Percentiles rank a stretch among this genome's conserved stretches.
These are phyloP conservation scores for Cenococcum geophilum DNA, from an alignment of 495 filamentous ascomycete genomes.

Conservation along the genomic window DNA sequence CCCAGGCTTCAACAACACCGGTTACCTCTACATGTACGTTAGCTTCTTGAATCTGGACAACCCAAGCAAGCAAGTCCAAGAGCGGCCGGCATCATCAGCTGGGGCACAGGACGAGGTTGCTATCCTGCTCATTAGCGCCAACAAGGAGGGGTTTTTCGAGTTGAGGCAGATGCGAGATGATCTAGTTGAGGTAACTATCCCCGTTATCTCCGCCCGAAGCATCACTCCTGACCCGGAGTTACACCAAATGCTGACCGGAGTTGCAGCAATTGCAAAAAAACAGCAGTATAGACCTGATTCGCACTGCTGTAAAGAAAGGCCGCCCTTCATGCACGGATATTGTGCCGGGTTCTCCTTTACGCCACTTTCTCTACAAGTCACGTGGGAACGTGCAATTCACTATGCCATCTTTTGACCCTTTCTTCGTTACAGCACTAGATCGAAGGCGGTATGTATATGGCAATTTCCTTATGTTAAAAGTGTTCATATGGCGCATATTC, in stretches of 20 bases:
- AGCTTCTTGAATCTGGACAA: conserved; percentile 68
- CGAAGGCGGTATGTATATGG: conserved; percentile 52
- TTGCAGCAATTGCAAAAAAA: conserved; percentile 62
- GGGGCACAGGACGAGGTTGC: conserved; percentile 70
- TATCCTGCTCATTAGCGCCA: conserved; percentile 82
- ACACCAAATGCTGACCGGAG: too few species aligned
- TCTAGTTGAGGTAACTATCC: conserved; percentile 54
- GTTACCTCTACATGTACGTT: conserved; percentile 99
- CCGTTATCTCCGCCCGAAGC: conserved; percentile 7
- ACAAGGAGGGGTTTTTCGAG: conserved; percentile 89
- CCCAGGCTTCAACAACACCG: conserved; percentile 93
- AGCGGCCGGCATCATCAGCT: conserved; percentile 34
- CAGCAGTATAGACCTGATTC: conserved; percentile 67
- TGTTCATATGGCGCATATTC: too few species aligned
- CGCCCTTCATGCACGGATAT: conserved; percentile 67
- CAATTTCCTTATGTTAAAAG: background rate
- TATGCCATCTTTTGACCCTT: conserved; percentile 75
- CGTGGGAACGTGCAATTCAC: conserved; percentile 89
- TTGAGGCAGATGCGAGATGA: conserved; percentile 77
- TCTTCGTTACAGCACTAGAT: conserved; percentile 58
- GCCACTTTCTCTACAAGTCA: conserved; percentile 93
- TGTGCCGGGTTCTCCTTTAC: conserved; percentile 68
- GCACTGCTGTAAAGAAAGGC: conserved; percentile 61
- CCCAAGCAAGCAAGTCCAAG: conserved; percentile 35
- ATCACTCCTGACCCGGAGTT: too few species aligned